Evolutionary conservation across 345 rosid species (phyloP).

Genomic region (Lagerstroemia speciosa): DNA sequence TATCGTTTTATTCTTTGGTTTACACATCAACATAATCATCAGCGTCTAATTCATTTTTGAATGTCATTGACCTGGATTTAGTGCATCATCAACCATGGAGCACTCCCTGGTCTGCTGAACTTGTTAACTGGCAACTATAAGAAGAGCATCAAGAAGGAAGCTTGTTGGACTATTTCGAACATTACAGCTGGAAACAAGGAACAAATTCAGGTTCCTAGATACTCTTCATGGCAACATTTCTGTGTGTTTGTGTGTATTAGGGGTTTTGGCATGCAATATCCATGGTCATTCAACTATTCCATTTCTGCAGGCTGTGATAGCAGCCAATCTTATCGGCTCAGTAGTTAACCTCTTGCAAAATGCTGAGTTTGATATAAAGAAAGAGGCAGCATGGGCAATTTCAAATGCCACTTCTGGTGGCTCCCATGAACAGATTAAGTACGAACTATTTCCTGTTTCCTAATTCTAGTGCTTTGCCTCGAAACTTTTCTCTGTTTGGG

Average conservation of each 20-base stretch:
- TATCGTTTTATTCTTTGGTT: constrained; percentile 9
- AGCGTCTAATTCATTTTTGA: not conserved
- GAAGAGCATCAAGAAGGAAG: constrained; percentile 86
- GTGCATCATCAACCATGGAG: constrained; percentile 57
- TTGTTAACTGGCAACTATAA: constrained; percentile 47
- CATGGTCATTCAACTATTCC: not conserved
- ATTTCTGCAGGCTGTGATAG: constrained; percentile 39
- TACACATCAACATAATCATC: not conserved
- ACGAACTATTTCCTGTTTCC: not conserved
- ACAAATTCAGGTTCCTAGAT: constrained; percentile 45
- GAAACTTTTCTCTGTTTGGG: not conserved
- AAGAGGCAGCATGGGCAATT: constrained; percentile 65
- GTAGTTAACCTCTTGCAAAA: constrained; percentile 40
- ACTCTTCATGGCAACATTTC: not conserved
- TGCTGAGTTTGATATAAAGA: constrained; percentile 59
- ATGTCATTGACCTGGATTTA: constrained; percentile 10
- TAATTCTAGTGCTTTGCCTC: not conserved
- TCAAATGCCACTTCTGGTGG: constrained; percentile 63
- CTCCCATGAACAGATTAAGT: constrained; percentile 51
- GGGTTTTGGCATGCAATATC: not conserved
- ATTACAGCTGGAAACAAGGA: constrained; percentile 79
- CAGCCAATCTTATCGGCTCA: constrained; percentile 34
- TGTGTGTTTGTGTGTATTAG: not conserved
- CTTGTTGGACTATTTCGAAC: constrained; percentile 89
- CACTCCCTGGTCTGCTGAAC: constrained; percentile 56